A percentile compares a stretch with the other conserved stretches of the same genome.
These are phyloP conservation scores for Paracoccidioides lutzii DNA, from an alignment of 2,329 filamentous ascomycete genomes.

Conservation along the genomic window DNA sequence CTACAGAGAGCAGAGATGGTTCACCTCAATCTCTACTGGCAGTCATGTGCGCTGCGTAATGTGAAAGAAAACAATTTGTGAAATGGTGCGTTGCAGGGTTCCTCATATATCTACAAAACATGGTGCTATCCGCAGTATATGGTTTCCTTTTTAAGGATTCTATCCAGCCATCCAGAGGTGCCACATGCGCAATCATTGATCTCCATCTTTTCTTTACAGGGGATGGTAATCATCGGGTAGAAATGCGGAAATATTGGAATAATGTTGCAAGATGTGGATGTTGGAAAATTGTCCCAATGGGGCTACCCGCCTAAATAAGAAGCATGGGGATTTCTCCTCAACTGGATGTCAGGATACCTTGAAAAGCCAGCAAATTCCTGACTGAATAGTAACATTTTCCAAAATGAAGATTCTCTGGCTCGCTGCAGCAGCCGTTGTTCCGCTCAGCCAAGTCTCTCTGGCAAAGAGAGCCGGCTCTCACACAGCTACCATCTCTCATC, in stretches of 20 bases:
- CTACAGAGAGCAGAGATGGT: too few species aligned
- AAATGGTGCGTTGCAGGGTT: too few species aligned
- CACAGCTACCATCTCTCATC: slow-evolving; percentile 41
- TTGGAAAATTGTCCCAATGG: neutral
- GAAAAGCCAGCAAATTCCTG: neutral
- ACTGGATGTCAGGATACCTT: neutral
- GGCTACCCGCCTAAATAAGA: neutral
- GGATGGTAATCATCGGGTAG: too few species aligned
- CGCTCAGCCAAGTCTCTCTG: slow-evolving; percentile 8
- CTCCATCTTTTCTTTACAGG: too few species aligned
- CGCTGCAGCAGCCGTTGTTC: neutral
- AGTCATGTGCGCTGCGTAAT: too few species aligned
- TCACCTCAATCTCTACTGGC: too few species aligned
- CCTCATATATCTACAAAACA: too few species aligned
- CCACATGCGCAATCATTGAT: too few species aligned
- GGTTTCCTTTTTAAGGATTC: too few species aligned
- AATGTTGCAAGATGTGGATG: neutral
- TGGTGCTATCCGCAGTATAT: too few species aligned
- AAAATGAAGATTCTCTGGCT: neutral
- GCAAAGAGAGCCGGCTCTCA: slow-evolving; percentile 37
- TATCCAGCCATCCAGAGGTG: too few species aligned
- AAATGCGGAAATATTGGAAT: neutral
- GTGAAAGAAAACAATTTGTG: too few species aligned
- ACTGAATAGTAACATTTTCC: neutral
- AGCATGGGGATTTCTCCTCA: neutral